Conservation (phyloP, 2,329 filamentous ascomycete genomes). For the Cladobotryum protrusum region DNA sequence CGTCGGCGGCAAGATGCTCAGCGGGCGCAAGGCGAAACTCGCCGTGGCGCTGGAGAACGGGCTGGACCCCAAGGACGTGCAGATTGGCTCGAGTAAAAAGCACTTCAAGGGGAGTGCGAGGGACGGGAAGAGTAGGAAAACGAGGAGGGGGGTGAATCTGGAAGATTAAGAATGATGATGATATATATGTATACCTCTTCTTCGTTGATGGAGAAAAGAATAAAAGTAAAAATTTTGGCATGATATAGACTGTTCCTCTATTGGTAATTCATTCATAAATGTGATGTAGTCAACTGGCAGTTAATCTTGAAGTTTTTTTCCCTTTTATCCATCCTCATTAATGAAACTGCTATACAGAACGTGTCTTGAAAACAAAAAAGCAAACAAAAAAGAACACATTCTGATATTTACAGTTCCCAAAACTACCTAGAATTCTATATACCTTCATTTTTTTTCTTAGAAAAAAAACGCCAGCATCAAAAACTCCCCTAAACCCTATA, state of each 20-base stretch:
- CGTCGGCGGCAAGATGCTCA: conserved; percentile 56
- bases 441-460: neutral
- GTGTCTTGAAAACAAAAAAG: neutral
- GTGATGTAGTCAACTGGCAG: neutral
- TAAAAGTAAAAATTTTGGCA: neutral
- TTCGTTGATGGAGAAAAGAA: neutral
- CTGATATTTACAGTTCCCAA: neutral
- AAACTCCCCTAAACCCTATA: neutral
- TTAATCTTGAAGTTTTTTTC: neutral
- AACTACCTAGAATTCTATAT: neutral
- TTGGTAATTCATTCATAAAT: too few species aligned
- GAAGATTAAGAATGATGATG: conserved; percentile 9
- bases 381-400: neutral
- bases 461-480: neutral
- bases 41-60: conserved; percentile 80
- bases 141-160: conserved; percentile 3
- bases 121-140: conserved; percentile 49
- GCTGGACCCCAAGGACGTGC: conserved; percentile 73
- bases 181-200: too few species aligned
- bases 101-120: conserved; percentile 80
- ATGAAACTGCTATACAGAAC: neutral
- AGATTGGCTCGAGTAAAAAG: conserved; percentile 68
- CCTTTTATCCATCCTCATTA: neutral
- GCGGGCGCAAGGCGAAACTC: conserved; percentile 73
- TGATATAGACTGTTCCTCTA: too few species aligned